phyloP scores from a whole-genome alignment of 768 basidiomycete species.

The Mrakia blollopis region DNA sequence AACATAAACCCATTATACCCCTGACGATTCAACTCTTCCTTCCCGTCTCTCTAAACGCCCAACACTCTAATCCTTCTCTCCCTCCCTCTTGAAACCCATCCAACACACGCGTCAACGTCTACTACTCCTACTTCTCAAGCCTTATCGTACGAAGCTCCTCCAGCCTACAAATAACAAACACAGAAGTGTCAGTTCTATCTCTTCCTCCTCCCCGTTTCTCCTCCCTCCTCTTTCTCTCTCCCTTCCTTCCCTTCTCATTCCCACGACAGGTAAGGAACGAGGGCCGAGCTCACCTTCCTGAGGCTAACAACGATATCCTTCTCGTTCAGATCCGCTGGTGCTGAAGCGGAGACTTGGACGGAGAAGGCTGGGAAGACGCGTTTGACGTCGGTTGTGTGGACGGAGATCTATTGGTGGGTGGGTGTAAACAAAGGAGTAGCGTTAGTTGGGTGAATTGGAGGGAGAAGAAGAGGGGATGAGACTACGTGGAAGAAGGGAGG shows the following conservation, averaged over 20 bases:
- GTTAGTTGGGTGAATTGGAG: no score
- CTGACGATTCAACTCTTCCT: no score
- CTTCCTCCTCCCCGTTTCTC: no score
- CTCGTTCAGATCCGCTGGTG: slow-evolving; percentile 74
- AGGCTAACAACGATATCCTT: slow-evolving; percentile 75
- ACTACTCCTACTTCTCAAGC: no score
- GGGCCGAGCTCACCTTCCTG: slow-evolving; percentile 55
- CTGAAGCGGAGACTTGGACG: slow-evolving; percentile 79
- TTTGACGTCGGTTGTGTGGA: slow-evolving; percentile 86
- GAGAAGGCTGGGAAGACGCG: slow-evolving; percentile 66
- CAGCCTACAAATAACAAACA: not conserved
- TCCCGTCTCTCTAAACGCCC: no score
- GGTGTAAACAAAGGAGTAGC: not conserved
- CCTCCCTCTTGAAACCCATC: no score
- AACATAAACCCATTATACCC: no score
- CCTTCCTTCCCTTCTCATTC: no score
- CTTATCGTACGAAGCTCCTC: slow-evolving; percentile 23
- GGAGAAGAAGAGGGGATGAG: not conserved
- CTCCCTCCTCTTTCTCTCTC: no score
- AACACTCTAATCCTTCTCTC: no score
- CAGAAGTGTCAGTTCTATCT: not conserved
- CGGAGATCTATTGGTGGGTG: slow-evolving; percentile 70
- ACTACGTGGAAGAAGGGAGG: not conserved
- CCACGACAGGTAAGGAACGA: no score
- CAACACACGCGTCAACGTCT: no score